A percentile compares a stretch with the other conserved stretches of the same genome.
Evolutionary conservation across 1,139 yeast species (phyloP).

Genomic region (Candida dubliniensis): DNA sequence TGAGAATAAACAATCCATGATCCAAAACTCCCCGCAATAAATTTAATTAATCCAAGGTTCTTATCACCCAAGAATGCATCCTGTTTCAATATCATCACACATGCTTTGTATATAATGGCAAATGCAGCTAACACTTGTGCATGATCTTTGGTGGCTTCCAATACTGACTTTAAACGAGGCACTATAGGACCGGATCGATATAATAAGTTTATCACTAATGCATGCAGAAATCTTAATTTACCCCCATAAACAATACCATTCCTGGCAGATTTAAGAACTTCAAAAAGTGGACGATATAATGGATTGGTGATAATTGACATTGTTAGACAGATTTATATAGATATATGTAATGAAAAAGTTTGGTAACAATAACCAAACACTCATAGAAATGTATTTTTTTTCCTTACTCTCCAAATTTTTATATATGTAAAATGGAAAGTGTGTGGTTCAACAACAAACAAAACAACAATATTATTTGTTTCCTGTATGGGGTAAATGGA

Average conservation of each 20-base stretch:
- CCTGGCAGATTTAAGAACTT: constrained; percentile 40
- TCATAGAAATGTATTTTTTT: too few relatives aligned
- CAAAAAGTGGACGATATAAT: constrained; percentile 40
- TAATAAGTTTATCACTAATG: constrained; percentile 61
- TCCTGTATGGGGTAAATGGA: too few relatives aligned
- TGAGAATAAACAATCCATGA: constrained; percentile 70
- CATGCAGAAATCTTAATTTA: constrained; percentile 70
- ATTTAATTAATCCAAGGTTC: constrained; percentile 37
- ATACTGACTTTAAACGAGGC: constrained; percentile 49
- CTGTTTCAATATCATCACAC: constrained; percentile 30
- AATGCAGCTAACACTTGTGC: constrained; percentile 66
- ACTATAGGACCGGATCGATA: constrained; percentile 51
- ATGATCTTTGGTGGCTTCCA: constrained; percentile 62
- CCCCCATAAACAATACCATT: constrained; percentile 73
- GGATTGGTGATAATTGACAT: constrained; percentile 29
- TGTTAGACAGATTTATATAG: not conserved
- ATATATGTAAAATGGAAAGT: too few relatives aligned
- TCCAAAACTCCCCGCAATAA: constrained; percentile 64
- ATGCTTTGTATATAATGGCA: constrained; percentile 60
- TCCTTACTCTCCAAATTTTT: too few relatives aligned
- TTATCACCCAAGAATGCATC: constrained; percentile 38
- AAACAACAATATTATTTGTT: too few relatives aligned
- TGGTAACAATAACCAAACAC: not conserved
- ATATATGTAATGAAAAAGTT: not conserved
- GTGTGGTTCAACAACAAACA: too few relatives aligned